phyloP scores from a whole-genome alignment of 2,329 filamentous ascomycete species.

The Penicillium sp. region DNA sequence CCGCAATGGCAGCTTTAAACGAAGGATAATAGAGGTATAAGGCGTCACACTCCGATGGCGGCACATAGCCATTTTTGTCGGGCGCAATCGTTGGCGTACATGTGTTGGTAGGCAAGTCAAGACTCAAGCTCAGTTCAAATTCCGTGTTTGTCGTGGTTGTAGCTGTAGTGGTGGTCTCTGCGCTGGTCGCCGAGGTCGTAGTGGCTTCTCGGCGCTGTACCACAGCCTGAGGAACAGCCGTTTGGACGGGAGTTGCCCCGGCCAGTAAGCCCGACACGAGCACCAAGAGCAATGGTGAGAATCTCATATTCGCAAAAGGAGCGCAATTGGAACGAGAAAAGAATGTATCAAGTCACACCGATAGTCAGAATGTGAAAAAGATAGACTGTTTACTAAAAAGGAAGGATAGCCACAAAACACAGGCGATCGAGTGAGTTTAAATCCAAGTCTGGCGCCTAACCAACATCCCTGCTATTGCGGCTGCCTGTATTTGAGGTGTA shows the following conservation, averaged over 20 bases:
- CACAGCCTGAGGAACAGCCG: background rate
- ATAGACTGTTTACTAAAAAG: background rate
- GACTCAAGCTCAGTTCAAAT: background rate
- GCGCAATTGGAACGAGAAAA: background rate
- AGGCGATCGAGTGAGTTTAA: background rate
- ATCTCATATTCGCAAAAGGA: background rate
- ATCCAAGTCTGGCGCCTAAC: background rate
- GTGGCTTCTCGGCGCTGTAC: background rate
- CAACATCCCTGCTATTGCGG: background rate
- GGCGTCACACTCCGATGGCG: constrained; percentile 15
- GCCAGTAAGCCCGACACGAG: background rate
- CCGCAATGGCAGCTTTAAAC: constrained; percentile 37
- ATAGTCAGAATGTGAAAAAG: background rate
- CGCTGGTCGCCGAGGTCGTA: background rate
- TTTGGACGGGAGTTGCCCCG: constrained; percentile 5
- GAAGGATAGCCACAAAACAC: background rate
- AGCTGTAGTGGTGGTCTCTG: constrained; percentile 1
- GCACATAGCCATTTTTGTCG: constrained; percentile 26
- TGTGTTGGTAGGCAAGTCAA: constrained; percentile 11
- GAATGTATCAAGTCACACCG: background rate
- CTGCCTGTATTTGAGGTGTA: background rate
- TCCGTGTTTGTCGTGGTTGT: background rate
- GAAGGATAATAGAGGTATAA: constrained; percentile 38
- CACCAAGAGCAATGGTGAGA: background rate
- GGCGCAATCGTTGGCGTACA: constrained; percentile 22